Percentiles rank a stretch among this genome's conserved stretches.
Conservation (phyloP, 768 basidiomycete species). For the Rubroboletus pulcherrimus region DNA sequence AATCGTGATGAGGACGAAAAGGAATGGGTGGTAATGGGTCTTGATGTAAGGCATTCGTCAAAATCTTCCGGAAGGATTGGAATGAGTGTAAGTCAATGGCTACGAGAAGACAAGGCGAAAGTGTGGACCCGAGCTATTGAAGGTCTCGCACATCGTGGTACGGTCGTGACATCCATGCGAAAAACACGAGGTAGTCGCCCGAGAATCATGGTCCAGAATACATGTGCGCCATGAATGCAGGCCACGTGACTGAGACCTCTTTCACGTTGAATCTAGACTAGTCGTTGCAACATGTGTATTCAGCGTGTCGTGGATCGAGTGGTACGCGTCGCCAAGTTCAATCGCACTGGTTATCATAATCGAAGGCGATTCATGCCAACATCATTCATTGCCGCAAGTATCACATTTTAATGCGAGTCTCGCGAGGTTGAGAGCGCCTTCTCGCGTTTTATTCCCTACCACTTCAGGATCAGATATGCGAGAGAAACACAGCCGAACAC, state of each 20-base stretch:
- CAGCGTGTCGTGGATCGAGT: constrained; percentile 10
- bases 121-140: constrained; percentile 14
- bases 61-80: constrained; percentile 7
- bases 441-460: constrained; percentile 83
- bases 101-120: constrained; percentile 10
- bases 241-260: constrained; percentile 2
- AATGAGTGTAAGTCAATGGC: constrained; percentile 10
- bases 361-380: constrained; percentile 14
- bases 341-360: constrained; percentile 7
- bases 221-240: constrained; percentile 1
- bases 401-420: constrained; percentile 52
- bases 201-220: constrained; percentile 1
- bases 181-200: constrained; percentile 28
- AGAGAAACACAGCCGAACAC: neutral
- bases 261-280: constrained; percentile 12
- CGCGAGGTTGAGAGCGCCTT: constrained; percentile 82
- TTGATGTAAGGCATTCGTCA: constrained; percentile 41
- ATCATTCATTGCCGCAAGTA: constrained; percentile 15
- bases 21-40: constrained; percentile 57
- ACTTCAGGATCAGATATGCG: constrained; percentile 10
- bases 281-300: constrained; percentile 12
- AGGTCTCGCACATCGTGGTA: constrained; percentile 20
- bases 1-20: constrained; percentile 62
- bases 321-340: constrained; percentile 9
- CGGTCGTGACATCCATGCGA: constrained; percentile 30